Base-by-base conservation (phyloP, 2,329 filamentous ascomycete genomes). In the Phialophora expanda region DNA sequence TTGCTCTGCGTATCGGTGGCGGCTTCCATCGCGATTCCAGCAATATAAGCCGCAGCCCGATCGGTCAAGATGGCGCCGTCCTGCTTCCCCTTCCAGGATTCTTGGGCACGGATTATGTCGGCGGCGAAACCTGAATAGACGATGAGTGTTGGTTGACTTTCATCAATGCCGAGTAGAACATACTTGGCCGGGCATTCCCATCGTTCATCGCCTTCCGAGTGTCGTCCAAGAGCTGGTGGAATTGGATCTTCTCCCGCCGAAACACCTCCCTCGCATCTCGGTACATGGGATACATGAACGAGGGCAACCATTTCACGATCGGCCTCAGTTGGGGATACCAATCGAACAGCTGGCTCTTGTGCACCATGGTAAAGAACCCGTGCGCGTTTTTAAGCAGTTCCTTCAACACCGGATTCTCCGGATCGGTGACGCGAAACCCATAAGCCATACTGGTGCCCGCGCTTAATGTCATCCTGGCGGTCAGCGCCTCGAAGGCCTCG, bases 1-100 rank as follows among this genome's bases (percentile, higher is more conserved):
- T 78, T 80, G 0, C 81, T 79, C 0, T 82, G 84, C 0, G 83
- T 85, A 66, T 85, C 83, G 2, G 77, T 56, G 73, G 80, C 73
- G 74, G 78, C 68, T 74, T 80, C 72, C 28, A 82, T 73, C 22
- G 77, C 76, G 0, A 76, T 76, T 22, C 78, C 79, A 22, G 78
- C 30, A 71, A 80, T 67, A 51, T 71, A 70, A 14, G 66, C 57
- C 3, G 68, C 69, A 30, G 56, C 56, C 51, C 68, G 68, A 38
- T 70, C 68, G 1, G 64, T 63, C 38, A 66, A n/a, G 61, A 64
- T 34, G 62, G 68, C 26, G 34, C 66, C 24, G 62, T 67, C 62
- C 56, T 56, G 56, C 64, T 58, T 20, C 71, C 67, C 12, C 62
- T 69, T 56, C 69, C 68, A 53, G 14, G 63, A 56, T 53, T 66